A percentile compares a stretch with the other conserved stretches of the same genome.
phyloP scores from a whole-genome alignment of 257 asterid species.

The Linderniella brevidens region DNA sequence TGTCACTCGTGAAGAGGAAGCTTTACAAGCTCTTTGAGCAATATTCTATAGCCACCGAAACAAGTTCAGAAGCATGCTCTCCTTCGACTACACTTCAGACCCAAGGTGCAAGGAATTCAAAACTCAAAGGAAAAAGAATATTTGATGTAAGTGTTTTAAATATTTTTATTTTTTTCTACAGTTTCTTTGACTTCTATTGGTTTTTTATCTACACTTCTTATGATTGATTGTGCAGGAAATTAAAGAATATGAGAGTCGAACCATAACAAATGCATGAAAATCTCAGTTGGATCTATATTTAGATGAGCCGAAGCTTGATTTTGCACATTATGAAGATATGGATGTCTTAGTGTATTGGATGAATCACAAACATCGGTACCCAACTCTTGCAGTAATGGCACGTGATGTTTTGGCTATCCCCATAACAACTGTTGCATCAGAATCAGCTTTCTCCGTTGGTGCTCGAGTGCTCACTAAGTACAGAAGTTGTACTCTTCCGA shows the following conservation, averaged over 20 bases:
- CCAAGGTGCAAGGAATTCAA: neutral
- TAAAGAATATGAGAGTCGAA: too few relatives aligned
- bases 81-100: too few relatives aligned
- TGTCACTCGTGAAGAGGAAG: too few relatives aligned
- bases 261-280: too few relatives aligned
- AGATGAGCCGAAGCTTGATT: neutral
- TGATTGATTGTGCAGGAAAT: too few relatives aligned
- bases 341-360: neutral
- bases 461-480: constrained; percentile 6
- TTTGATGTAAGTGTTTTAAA: neutral
- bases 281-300: too few relatives aligned
- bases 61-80: neutral
- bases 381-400: neutral
- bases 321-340: constrained; percentile 2
- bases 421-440: neutral
- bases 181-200: too few relatives aligned
- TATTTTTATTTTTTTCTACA: too few relatives aligned
- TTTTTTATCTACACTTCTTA: too few relatives aligned
- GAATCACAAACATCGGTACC: neutral
- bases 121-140: neutral
- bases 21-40: neutral
- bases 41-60: neutral
- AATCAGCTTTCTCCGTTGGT: constrained; percentile 4
- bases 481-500: neutral
- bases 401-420: constrained; percentile 4